A percentile compares a stretch with the other conserved stretches of the same genome.
Conservation (phyloP, 306 rosid genomes). For the Acacia melanoxylon region DNA sequence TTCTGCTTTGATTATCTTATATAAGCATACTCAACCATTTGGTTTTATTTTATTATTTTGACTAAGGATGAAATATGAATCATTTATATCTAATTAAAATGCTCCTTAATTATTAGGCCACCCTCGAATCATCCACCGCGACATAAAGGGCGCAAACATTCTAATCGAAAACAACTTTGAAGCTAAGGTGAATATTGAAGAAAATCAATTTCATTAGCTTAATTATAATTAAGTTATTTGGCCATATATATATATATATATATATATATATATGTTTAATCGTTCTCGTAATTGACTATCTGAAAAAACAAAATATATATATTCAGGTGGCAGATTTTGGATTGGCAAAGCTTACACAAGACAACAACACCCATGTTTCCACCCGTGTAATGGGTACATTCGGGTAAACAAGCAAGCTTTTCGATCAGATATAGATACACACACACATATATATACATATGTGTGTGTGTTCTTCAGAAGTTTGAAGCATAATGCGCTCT, state of each 20-base stretch:
- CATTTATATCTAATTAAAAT: neutral
- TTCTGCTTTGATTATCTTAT: neutral
- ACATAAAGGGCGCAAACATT: constrained; percentile 84
- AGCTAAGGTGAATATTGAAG: constrained; percentile 57
- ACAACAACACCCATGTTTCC: constrained; percentile 71
- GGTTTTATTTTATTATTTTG: neutral
- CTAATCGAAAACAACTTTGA: constrained; percentile 73
- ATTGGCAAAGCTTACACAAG: constrained; percentile 79
- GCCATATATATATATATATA: neutral
- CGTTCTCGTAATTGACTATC: neutral
- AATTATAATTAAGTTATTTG: neutral
- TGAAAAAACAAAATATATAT: neutral
- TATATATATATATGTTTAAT: neutral
- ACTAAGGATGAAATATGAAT: neutral
- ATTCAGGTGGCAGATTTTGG: constrained; percentile 92
- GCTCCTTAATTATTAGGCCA: constrained; percentile 52
- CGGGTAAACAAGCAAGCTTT: constrained; percentile 50
- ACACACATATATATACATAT: no score
- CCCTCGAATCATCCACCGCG: constrained; percentile 92
- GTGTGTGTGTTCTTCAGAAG: neutral
- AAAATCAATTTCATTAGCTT: neutral
- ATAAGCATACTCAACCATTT: neutral
- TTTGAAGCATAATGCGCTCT: neutral
- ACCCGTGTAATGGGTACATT: constrained; percentile 97
- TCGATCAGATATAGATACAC: no score